Conservation (phyloP, 2,329 filamentous ascomycete genomes). For the Fusarium sp. region DNA sequence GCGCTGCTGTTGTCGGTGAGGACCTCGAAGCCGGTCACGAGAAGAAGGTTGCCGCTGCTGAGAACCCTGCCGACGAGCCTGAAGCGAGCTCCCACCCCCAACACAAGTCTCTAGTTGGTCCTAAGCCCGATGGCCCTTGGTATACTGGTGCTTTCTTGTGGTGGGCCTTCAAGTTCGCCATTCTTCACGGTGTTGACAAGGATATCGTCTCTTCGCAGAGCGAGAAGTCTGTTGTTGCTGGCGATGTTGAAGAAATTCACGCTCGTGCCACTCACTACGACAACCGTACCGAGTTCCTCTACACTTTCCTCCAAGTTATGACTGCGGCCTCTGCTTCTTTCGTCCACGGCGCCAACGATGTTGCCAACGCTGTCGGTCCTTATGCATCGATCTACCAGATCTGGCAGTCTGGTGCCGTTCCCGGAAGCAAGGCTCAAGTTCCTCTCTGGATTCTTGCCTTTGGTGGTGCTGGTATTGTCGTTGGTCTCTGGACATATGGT, state of each 20-base stretch:
- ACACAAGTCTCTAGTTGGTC: slow-evolving; percentile 56
- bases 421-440: slow-evolving; percentile 62
- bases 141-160: slow-evolving; percentile 60
- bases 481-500: slow-evolving; percentile 73
- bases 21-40: slow-evolving; percentile 48
- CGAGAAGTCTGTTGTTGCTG: slow-evolving; percentile 62
- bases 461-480: slow-evolving; percentile 65
- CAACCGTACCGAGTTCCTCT: slow-evolving; percentile 74
- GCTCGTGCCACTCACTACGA: slow-evolving; percentile 71
- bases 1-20: slow-evolving; percentile 35
- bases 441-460: slow-evolving; percentile 74
- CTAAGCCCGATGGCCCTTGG: slow-evolving; percentile 61
- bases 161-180: slow-evolving; percentile 61
- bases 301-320: slow-evolving; percentile 72
- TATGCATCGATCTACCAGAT: slow-evolving; percentile 75
- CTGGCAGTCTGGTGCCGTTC: slow-evolving; percentile 66
- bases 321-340: slow-evolving; percentile 75
- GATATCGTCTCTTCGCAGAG: slow-evolving; percentile 59
- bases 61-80: slow-evolving; percentile 73
- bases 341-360: slow-evolving; percentile 77
- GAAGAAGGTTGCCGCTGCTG: slow-evolving; percentile 46
- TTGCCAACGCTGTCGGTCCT: slow-evolving; percentile 74
- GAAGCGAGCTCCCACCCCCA: slow-evolving; percentile 49
- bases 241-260: slow-evolving; percentile 69
- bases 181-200: slow-evolving; percentile 65